These are phyloP conservation scores for Brassica cretica DNA, from an alignment of 345 rosid species.

Conservation along the genomic window DNA sequence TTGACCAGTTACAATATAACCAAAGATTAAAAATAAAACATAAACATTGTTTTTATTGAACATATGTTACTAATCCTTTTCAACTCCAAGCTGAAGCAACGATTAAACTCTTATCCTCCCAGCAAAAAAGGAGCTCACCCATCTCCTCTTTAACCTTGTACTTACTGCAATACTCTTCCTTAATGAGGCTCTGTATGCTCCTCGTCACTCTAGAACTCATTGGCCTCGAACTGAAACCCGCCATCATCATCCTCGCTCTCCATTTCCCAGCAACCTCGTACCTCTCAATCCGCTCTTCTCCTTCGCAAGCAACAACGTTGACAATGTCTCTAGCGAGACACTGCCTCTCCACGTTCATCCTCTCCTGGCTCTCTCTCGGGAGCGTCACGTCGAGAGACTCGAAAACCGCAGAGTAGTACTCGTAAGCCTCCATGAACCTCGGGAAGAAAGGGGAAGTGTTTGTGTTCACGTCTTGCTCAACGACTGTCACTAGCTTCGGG, in stretches of 20 bases:
- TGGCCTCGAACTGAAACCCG: constrained; percentile 67
- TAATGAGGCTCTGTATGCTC: constrained; percentile 52
- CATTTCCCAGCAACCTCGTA: constrained; percentile 95
- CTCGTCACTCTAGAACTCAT: constrained; percentile 58
- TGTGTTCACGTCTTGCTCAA: constrained; percentile 92
- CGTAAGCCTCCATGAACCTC: constrained; percentile 81
- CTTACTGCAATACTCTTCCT: constrained; percentile 61
- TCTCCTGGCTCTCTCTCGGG: constrained; percentile 90
- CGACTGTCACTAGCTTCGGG: constrained; percentile 90
- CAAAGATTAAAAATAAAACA: constrained; percentile 9
- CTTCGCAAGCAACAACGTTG: constrained; percentile 91
- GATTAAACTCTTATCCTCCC: constrained; percentile 88
- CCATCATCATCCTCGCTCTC: constrained; percentile 96
- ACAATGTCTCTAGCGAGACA: constrained; percentile 96
- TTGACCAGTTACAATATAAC: constrained; percentile 24
- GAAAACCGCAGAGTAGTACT: constrained; percentile 84
- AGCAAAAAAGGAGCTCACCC: constrained; percentile 76
- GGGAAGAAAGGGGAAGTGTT: constrained; percentile 85
- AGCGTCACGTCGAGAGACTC: constrained; percentile 90
- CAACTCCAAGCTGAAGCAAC: constrained; percentile 90
- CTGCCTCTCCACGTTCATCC: constrained; percentile 93
- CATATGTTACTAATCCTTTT: constrained; percentile 4
- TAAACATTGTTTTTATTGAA: constrained; percentile 8
- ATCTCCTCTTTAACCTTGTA: constrained; percentile 64
- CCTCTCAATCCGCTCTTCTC: constrained; percentile 91